phyloP scores from a whole-genome alignment of 2,329 filamentous ascomycete species.

The Tympanopsis confertula region DNA sequence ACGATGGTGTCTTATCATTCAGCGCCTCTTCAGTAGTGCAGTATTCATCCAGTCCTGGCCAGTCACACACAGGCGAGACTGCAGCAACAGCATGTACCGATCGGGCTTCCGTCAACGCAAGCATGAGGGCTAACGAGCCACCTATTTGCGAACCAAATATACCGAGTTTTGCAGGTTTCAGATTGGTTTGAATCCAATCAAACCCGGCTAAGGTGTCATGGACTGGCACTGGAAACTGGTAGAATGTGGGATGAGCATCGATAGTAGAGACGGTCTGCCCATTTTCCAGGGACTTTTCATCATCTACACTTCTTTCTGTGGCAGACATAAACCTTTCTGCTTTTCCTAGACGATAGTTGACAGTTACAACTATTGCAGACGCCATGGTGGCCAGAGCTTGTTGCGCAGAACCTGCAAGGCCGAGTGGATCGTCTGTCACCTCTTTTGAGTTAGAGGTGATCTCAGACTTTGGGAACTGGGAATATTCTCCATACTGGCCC shows the following conservation, averaged over 20 bases:
- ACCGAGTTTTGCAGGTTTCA: conserved; percentile 15
- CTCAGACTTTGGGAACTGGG: too few relatives aligned
- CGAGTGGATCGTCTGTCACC: too few relatives aligned
- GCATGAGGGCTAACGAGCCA: conserved; percentile 26
- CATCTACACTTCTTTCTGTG: background rate
- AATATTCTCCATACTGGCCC: too few relatives aligned
- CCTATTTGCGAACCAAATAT: conserved; percentile 21
- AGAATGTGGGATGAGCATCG: conserved; percentile 2
- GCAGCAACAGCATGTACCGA: conserved; percentile 18
- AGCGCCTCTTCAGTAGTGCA: conserved; percentile 10
- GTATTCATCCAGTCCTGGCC: conserved; percentile 25
- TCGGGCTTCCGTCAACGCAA: conserved; percentile 24
- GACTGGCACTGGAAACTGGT: conserved; percentile 20
- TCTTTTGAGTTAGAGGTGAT: too few relatives aligned
- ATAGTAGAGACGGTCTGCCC: background rate
- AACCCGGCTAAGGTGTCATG: conserved; percentile 23
- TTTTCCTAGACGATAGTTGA: conserved; percentile 24
- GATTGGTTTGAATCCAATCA: conserved; percentile 20
- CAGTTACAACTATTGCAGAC: conserved; percentile 20
- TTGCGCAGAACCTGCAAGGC: too few relatives aligned
- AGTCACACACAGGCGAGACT: conserved; percentile 21
- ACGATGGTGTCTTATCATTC: background rate
- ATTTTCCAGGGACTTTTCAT: background rate
- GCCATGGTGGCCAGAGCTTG: conserved; percentile 16
- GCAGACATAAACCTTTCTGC: background rate